Percentiles rank a stretch among this genome's conserved stretches.
These are phyloP conservation scores for Chenopodium album DNA, from an alignment of 148 eudicot genomes.

Conservation along the genomic window DNA sequence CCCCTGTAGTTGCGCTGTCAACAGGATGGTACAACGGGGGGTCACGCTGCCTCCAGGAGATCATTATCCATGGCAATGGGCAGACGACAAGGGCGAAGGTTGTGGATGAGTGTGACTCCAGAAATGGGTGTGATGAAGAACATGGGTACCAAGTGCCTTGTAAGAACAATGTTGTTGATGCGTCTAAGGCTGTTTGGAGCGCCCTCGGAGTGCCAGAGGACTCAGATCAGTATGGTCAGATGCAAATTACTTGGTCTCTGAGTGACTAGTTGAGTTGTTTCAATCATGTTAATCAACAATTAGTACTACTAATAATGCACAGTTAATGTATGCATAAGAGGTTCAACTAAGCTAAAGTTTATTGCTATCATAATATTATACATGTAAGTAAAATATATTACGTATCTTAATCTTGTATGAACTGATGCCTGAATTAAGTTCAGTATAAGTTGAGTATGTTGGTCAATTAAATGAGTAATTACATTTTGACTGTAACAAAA, in stretches of 20 bases:
- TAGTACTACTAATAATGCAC: too few species aligned
- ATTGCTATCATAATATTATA: background rate
- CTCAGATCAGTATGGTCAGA: conserved; percentile 20
- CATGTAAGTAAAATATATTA: background rate
- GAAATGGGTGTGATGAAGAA: conserved; percentile 34
- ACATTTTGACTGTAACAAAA: background rate
- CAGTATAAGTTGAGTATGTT: too few species aligned
- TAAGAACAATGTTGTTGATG: conserved; percentile 37
- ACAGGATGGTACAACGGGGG: conserved; percentile 42
- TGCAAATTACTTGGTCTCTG: conserved; percentile 18
- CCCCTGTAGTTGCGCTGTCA: conserved; percentile 47
- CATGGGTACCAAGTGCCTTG: conserved; percentile 42
- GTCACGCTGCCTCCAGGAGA: conserved; percentile 33
- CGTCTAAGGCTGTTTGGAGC: conserved; percentile 43
- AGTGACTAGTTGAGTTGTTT: background rate
- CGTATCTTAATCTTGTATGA: background rate
- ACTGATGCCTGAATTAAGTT: background rate
- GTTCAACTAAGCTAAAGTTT: background rate
- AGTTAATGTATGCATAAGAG: background rate
- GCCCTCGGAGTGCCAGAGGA: conserved; percentile 29
- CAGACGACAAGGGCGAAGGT: conserved; percentile 32
- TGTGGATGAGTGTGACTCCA: conserved; percentile 50
- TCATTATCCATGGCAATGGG: conserved; percentile 36
- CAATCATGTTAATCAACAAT: background rate
- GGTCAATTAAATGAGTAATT: background rate